Percentiles rank a stretch among this genome's conserved stretches.
Conservation (phyloP, 805 yeast species). For the Kodamaea restingae region DNA sequence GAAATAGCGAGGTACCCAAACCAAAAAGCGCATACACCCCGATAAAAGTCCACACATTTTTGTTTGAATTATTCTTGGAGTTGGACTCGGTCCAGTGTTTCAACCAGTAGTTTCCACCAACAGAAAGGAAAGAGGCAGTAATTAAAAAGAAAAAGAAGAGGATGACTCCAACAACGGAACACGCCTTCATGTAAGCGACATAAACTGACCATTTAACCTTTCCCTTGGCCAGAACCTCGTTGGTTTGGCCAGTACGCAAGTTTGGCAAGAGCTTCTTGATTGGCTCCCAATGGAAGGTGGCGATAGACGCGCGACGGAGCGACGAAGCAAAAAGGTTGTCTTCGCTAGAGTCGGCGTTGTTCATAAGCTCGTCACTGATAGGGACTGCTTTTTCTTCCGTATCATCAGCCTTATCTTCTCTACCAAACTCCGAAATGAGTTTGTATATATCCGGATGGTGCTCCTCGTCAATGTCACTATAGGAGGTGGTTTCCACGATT, state of each 20-base stretch:
- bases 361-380: too few species aligned
- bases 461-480: constrained; percentile 13
- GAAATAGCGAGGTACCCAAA: constrained; percentile 12
- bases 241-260: constrained; percentile 38
- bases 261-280: constrained; percentile 27
- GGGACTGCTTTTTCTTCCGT: too few species aligned
- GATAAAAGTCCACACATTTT: constrained; percentile 17
- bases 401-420: not conserved
- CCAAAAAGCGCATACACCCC: constrained; percentile 17
- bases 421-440: constrained; percentile 38
- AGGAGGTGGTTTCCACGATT: constrained; percentile 15
- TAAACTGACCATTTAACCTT: constrained; percentile 23
- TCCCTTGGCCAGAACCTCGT: constrained; percentile 17
- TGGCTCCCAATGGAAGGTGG: constrained; percentile 49
- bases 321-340: constrained; percentile 1
- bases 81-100: constrained; percentile 26
- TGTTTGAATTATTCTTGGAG: constrained; percentile 15
- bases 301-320: constrained; percentile 40
- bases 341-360: too few species aligned
- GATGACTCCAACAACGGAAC: constrained; percentile 45
- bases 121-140: constrained; percentile 11
- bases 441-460: constrained; percentile 26
- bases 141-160: constrained; percentile 32
- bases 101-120: constrained; percentile 20
- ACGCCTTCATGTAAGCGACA: constrained; percentile 20